Evolutionary conservation across 2,329 filamentous ascomycete genomes (phyloP).

Genomic region (Sarocladium strictum): DNA sequence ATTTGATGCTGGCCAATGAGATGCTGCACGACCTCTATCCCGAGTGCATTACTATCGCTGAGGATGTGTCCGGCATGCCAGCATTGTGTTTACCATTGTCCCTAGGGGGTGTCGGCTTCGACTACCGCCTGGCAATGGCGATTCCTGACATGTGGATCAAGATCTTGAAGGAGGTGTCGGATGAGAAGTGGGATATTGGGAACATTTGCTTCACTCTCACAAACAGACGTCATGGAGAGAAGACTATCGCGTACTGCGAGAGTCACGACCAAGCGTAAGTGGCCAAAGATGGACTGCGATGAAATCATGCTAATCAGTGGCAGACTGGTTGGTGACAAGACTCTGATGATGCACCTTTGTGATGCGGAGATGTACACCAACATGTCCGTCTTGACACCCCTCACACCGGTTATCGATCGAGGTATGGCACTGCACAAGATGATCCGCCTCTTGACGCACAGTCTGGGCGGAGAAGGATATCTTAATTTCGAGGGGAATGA

Average conservation of each 20-base stretch:
- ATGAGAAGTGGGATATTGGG: conserved; percentile 87
- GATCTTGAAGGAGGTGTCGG: conserved; percentile 86
- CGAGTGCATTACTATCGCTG: conserved; percentile 82
- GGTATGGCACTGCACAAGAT: conserved; percentile 95
- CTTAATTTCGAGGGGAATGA: conserved; percentile 99
- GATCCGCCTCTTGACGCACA: conserved; percentile 90
- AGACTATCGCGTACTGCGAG: conserved; percentile 96
- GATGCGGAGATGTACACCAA: conserved; percentile 97
- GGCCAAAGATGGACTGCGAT: not conserved
- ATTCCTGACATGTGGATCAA: conserved; percentile 99
- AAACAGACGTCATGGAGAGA: conserved; percentile 91
- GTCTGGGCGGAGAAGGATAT: conserved; percentile 89
- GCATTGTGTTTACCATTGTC: conserved; percentile 84
- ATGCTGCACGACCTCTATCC: conserved; percentile 90
- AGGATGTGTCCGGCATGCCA: conserved; percentile 98
- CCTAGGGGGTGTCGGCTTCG: conserved; percentile 89
- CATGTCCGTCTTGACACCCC: conserved; percentile 81
- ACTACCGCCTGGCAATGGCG: conserved; percentile 96
- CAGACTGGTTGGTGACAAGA: conserved; percentile 93
- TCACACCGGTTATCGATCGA: conserved; percentile 83
- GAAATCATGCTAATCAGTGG: conserved; percentile 16
- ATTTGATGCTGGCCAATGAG: conserved; percentile 94
- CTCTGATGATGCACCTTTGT: conserved; percentile 95
- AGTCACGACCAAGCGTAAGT: conserved; percentile 96
- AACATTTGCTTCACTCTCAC: conserved; percentile 81